Evolutionary conservation across 345 rosid genomes (phyloP), one percentile per base, ranked within the genome.

Genomic region (Alliaria petiolata): DNA sequence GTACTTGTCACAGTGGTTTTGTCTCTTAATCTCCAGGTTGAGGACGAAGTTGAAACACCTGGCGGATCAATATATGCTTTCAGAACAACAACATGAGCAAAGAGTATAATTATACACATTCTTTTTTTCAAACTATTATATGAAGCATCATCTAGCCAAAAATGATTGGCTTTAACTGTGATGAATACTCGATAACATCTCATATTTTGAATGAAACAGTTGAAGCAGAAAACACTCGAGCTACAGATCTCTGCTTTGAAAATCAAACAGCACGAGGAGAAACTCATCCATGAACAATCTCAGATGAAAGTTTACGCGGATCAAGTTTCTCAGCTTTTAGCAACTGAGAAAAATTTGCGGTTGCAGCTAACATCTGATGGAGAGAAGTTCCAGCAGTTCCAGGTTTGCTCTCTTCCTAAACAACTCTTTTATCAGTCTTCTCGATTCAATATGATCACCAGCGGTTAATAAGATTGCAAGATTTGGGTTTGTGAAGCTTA

Each of bases 281-380:
- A 87, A 76, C 65, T 85, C 62, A 70, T 77, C 70, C 91, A 93
- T 69, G 98, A 86, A 79, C 91, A 89, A 78, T 82, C 92, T 36
- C 96, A 87, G 81, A 89, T 93, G 92, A 91, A 93, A 85, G 69
- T 86, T 40, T 91, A 91, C 33, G 95, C 97, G 12, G 98, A 87
- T 65, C 97, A 91, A 83, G 91, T 91, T 39, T 85, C 95, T 13
- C 91, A 91, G 74, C 82, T 93, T 33, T 67, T 93, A 77, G 82
- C 88, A 28, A 93, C 97, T 1, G 98, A 91, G 85, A 91, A 93
- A 71, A 85, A 81, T 67, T 83, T 93, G 80, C 91, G 96, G 65
- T 44, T 80, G 80, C 96, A 91, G 80, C 81, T 90, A 79, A 89
- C 96, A 16, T 84, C 92, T 34, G 98, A 93, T 62, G 98, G 97